A percentile compares a stretch with the other conserved stretches of the same genome.
Evolutionary conservation across 2,329 filamentous ascomycete genomes (phyloP).

Genomic region (Talaromyces sp.): DNA sequence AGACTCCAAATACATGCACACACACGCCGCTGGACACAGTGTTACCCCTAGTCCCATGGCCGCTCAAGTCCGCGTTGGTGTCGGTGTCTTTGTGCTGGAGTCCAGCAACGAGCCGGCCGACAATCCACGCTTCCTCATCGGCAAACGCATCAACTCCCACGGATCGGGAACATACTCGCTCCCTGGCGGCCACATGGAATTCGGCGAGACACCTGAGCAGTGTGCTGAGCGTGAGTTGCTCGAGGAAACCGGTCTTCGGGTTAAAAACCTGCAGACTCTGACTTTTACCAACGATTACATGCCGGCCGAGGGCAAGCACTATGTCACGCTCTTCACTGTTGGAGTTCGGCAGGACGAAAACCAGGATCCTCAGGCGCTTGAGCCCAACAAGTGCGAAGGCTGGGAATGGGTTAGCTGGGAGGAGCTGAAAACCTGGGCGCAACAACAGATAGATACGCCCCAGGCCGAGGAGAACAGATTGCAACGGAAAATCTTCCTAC

Average conservation of each 20-base stretch:
- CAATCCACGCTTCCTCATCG: constrained; percentile 10
- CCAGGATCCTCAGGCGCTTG: constrained; percentile 50
- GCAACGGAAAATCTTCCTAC: constrained; percentile 39
- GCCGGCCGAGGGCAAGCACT: constrained; percentile 57
- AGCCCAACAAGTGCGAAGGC: constrained; percentile 49
- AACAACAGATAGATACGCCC: constrained; percentile 23
- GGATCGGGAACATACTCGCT: constrained; percentile 56
- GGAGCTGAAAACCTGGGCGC: constrained; percentile 35
- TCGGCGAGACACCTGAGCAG: constrained; percentile 54
- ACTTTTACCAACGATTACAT: constrained; percentile 65
- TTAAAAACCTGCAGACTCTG: constrained; percentile 49
- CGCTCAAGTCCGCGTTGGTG: constrained; percentile 35
- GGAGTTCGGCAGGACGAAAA: constrained; percentile 45
- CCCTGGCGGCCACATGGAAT: constrained; percentile 71
- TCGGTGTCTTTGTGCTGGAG: constrained; percentile 44
- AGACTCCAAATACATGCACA: background rate
- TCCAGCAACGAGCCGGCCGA: constrained; percentile 35
- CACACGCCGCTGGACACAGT: background rate
- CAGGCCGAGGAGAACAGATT: constrained; percentile 16
- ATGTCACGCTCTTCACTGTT: constrained; percentile 65
- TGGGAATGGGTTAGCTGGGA: constrained; percentile 52
- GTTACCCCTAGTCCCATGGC: background rate
- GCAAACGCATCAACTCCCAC: constrained; percentile 11
- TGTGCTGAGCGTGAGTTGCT: constrained; percentile 62
- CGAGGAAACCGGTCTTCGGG: constrained; percentile 63